These are phyloP conservation scores for Passiflora organensis DNA, from an alignment of 345 rosid species.

Conservation along the genomic window DNA sequence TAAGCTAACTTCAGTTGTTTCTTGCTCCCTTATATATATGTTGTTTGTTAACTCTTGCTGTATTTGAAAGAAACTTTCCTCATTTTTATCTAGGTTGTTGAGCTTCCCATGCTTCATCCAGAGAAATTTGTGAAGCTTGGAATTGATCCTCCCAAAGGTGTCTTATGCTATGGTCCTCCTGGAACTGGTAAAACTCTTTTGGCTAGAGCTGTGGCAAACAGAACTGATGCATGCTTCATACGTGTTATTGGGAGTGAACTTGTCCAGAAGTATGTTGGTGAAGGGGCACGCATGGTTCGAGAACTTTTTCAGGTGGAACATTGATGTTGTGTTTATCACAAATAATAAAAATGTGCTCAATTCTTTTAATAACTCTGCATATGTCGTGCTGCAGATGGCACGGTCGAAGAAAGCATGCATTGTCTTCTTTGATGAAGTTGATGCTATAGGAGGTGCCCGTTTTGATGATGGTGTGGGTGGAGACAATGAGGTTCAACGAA, in stretches of 20 bases:
- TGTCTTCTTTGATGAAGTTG: constrained; percentile 80
- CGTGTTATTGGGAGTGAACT: constrained; percentile 98
- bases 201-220: constrained; percentile 97
- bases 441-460: constrained; percentile 84
- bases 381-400: constrained; percentile 53
- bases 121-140: constrained; percentile 99
- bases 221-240: constrained; percentile 98
- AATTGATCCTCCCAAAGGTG: constrained; percentile 99
- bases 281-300: constrained; percentile 98
- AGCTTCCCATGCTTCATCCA: constrained; percentile 98
- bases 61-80: background rate
- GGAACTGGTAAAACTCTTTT: constrained; percentile 94
- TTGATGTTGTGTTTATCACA: background rate
- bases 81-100: constrained; percentile 60
- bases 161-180: constrained; percentile 97
- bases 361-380: constrained; percentile 1
- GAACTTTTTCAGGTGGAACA: constrained; percentile 82
- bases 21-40: background rate
- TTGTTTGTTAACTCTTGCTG: background rate
- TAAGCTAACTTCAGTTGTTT: background rate
- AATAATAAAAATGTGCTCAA: background rate
- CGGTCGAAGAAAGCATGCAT: constrained; percentile 84
- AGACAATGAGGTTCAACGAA: constrained; percentile 74
- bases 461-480: constrained; percentile 84
- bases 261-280: constrained; percentile 97